phyloP scores from a whole-genome alignment of 1,139 yeast species.

The Pichia sp. region DNA sequence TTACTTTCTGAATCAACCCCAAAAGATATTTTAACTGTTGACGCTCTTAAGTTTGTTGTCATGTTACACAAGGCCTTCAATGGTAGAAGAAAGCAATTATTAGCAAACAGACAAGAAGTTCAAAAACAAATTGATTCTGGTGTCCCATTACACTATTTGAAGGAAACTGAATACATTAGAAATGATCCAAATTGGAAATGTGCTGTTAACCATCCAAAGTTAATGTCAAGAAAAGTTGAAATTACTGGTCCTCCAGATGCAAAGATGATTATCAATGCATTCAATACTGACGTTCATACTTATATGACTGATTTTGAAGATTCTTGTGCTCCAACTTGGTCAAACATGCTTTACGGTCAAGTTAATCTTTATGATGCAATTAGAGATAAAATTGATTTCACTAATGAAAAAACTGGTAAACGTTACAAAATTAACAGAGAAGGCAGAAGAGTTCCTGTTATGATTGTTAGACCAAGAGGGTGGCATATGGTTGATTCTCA shows the following conservation, averaged over 20 bases:
- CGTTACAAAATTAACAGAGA: constrained; percentile 36
- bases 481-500: constrained; percentile 80
- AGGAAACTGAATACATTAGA: constrained; percentile 61
- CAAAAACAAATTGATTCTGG: constrained; percentile 60
- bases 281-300: constrained; percentile 82
- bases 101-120: constrained; percentile 53
- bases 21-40: constrained; percentile 40
- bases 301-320: constrained; percentile 96
- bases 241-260: constrained; percentile 91
- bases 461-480: constrained; percentile 81
- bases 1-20: constrained; percentile 46
- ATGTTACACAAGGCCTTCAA: constrained; percentile 68
- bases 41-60: constrained; percentile 65
- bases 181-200: constrained; percentile 73
- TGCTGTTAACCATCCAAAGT: constrained; percentile 53
- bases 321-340: constrained; percentile 94
- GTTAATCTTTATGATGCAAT: constrained; percentile 86
- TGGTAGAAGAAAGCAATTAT: constrained; percentile 47
- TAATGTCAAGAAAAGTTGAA: constrained; percentile 38
- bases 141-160: constrained; percentile 50
- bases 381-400: constrained; percentile 55
- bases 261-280: constrained; percentile 90
- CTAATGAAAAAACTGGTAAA: constrained; percentile 40
- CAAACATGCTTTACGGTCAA: constrained; percentile 81
- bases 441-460: constrained; percentile 57